phyloP scores from a whole-genome alignment of 305 asterid genomes.

The Fraxinus nigra region DNA sequence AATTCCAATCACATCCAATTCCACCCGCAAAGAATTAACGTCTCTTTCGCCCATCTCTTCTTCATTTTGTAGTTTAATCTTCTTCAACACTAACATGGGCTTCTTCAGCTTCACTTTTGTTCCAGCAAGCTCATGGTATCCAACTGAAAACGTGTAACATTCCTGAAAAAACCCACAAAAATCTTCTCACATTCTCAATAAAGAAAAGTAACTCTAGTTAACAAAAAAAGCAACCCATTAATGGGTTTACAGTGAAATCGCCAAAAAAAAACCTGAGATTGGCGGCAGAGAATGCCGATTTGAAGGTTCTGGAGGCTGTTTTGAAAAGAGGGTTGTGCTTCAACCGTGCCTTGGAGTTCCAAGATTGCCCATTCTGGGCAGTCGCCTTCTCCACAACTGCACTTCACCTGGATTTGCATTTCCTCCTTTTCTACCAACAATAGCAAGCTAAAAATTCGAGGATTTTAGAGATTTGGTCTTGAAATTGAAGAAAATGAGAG shows the following conservation, averaged over 20 bases:
- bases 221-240: neutral
- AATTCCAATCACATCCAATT: conserved; percentile 69
- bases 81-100: conserved; percentile 83
- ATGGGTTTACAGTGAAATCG: neutral
- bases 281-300: conserved; percentile 86
- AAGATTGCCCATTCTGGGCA: conserved; percentile 94
- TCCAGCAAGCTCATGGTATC: conserved; percentile 94
- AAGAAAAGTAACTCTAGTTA: neutral
- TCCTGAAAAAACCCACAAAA: conserved; percentile 43
- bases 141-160: conserved; percentile 72
- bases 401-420: conserved; percentile 78
- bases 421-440: neutral
- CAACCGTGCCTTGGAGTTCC: conserved; percentile 84
- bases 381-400: conserved; percentile 77
- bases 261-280: conserved; percentile 55
- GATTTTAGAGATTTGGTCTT: conserved; percentile 21
- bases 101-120: conserved; percentile 73
- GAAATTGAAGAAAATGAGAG: neutral
- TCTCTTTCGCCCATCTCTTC: conserved; percentile 27
- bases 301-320: conserved; percentile 64
- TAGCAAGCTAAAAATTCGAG: neutral
- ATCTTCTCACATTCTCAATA: neutral
- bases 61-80: conserved; percentile 40
- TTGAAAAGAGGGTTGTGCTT: conserved; percentile 63
- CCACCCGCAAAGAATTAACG: conserved; percentile 39